Base-by-base conservation (phyloP, 805 yeast species). In the Starmerella powellii region DNA sequence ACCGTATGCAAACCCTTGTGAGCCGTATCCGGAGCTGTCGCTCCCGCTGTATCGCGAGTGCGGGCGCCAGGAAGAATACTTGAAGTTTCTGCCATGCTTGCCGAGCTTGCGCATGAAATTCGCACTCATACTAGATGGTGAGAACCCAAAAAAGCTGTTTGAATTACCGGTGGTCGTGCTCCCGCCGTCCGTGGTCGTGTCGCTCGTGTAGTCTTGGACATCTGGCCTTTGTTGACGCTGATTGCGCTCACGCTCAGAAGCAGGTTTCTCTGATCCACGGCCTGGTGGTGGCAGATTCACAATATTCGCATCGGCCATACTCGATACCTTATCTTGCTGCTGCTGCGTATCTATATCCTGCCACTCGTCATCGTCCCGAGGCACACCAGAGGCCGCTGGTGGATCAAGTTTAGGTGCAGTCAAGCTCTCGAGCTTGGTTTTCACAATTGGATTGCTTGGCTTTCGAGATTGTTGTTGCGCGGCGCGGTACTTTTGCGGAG, bases 311-410 rank as follows among this genome's bases (percentile, higher is more conserved):
- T n/a, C n/a, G n/a, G n/a, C n/a, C n/a, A n/a, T n/a, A n/a, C n/a
- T n/a, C n/a, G n/a, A n/a, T n/a, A 5, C n/a, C 15, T 13, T 8
- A 10, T 3, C 26, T 6, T 37, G 6, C 10, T 24, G 33, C 18
- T 12, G n/a, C 18, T 29, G 32, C 16, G 20, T 33, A 13, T 47
- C 51, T 6, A 49, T 37, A 19, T 49, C 52, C 33, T 47, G 51
- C 53, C 53, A 49, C 18, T 45, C 53, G 26, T 47, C 52, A 11
- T 48, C 52, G 13, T 48, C 42, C 4, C 38, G 36, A 8, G 28
- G 18, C 13, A 11, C 27, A 19, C 10, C 8, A 11, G 8, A 4
- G 16, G 19, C 19, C 32, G 21, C 24, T n/a, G 34, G 30, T 4
- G 31, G 37, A 23, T 28, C 30, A 3, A 32, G 41, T 17, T 19